Base-by-base conservation (phyloP, 2,329 filamentous ascomycete genomes). In the Ceratocystis alfenasii region DNA sequence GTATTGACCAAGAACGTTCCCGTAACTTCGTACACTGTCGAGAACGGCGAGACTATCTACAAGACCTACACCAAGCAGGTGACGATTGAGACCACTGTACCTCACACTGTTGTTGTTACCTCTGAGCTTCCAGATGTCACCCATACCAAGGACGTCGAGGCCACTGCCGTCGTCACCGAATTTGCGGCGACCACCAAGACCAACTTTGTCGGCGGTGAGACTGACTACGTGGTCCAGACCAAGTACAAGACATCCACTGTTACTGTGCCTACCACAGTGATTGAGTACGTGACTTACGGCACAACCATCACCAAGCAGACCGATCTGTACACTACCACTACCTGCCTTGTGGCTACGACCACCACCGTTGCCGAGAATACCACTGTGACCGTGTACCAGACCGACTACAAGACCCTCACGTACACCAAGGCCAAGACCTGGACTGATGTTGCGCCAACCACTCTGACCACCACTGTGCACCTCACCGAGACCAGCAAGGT, bases 241-340 rank as follows among this genome's bases (percentile, higher is more conserved):
- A 44, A 65, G 25, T 36, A 46, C 3, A 7, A 53, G 25, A 36
- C 57, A 5, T 46, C 60, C 3, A 63, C 33, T 22, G 57, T 57
- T 2, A 3, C 17, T 8, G 59, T 67, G 10, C 63, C 59, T 1
- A 63, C 63, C 12, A 67, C 66, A 1, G 59, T 65, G 1, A 46
- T 48, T 28, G 36, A 46, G 44, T 65, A 64, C 36, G 20, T 48
- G 17, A 65, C 62, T 28, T 57, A 57, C 22, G 59, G 63, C 12
- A 67, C 66, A 8, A 67, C 66, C 10, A n/a, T 65, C 30, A 63
- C 63, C 8, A 41, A 62, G 33, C 53, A 28, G 10, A 63, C 66
- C 17, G 57, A 67, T 33, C 57, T 67, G 30, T 65, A 57, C 63
- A 57, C 63, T 12, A 67, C 66, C 5, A 57, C 57, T 6, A 65